Evolutionary conservation across 306 rosid genomes (phyloP), one percentile per base, ranked within the genome.

Genomic region (Lablab purpureus): DNA sequence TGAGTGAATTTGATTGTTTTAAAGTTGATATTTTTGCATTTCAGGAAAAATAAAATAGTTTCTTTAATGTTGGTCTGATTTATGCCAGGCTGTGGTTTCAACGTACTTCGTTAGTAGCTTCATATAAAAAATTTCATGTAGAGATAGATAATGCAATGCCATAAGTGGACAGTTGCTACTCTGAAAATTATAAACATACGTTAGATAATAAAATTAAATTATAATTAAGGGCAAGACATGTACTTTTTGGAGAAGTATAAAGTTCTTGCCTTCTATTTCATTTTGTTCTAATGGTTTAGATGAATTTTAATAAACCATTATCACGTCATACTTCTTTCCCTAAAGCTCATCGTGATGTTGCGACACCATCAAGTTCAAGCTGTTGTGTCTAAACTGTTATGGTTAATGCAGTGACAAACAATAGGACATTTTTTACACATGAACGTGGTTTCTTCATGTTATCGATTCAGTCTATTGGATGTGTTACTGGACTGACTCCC

Each of bases 1-100:
- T 22, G 75, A 65, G 41, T 63, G 84, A 60, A 36, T 54, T 49
- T 60, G 54, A 69, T 68, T 67, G 69, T 68, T 68, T n/a, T 62
- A 50, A 25, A 56, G 43, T 47, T 66, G 49, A 45, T 8, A 25
- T 63, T 8, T 51, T 62, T 62, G 63, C 47, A 49, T 36, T 56
- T 58, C 72, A 22, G 37, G 10, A 7, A n/a, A 28, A 71, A 41
- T 19, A 27, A 49, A 36, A 45, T 6, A 15, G 56, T 65, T 51
- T 27, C 40, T 65, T 67, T 13, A 52, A 30, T 51, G 5, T 19
- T 1, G 49, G 46, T 60, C 36, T 74, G 18, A 47, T 13, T 21
- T 46, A 18, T 45, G 1, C 62, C 17, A 4, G 21, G 37, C 45
- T 25, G 5, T 55, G 30, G 66, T 15, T 32, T 63, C 47, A 9